phyloP scores from a whole-genome alignment of 2,329 filamentous ascomycete species.

The Gnomoniopsis smithogilvyi region DNA sequence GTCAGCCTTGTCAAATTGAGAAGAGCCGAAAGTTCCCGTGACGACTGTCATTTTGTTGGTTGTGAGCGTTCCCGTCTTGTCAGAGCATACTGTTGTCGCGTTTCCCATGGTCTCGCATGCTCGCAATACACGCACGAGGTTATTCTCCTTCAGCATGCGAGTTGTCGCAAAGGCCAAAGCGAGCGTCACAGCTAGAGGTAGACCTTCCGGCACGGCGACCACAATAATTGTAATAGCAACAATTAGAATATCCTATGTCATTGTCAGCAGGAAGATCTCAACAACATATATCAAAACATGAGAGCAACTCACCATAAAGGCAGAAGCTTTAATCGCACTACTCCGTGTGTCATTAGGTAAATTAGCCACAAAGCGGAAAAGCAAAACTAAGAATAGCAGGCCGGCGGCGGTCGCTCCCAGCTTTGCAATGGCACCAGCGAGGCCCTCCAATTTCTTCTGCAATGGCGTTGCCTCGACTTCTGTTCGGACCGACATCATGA shows the following conservation, averaged over 20 bases:
- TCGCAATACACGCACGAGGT: constrained; percentile 63
- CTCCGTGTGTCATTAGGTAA: constrained; percentile 48
- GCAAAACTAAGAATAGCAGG: constrained; percentile 71
- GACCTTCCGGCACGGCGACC: constrained; percentile 63
- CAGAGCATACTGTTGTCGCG: constrained; percentile 59
- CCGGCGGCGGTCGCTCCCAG: constrained; percentile 64
- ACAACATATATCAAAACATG: neutral
- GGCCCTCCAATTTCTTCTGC: constrained; percentile 48
- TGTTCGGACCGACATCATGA: constrained; percentile 52
- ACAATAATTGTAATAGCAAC: constrained; percentile 64
- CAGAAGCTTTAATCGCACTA: constrained; percentile 54
- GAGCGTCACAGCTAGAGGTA: constrained; percentile 65
- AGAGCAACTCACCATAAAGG: constrained; percentile 40
- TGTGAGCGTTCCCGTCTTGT: constrained; percentile 73
- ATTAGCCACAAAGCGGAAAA: constrained; percentile 71
- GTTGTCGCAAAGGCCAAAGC: constrained; percentile 66
- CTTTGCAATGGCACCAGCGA: constrained; percentile 42
- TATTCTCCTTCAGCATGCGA: constrained; percentile 67
- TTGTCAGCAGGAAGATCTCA: neutral
- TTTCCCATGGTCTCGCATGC: constrained; percentile 72
- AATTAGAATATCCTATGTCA: constrained; percentile 50
- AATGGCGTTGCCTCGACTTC: constrained; percentile 51
- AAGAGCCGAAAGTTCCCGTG: constrained; percentile 60
- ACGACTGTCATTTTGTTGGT: constrained; percentile 77
- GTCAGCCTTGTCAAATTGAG: constrained; percentile 8